A percentile compares a stretch with the other conserved stretches of the same genome.
Conservation (phyloP, 2,329 filamentous ascomycete genomes). For the Ceratocystis variospora region DNA sequence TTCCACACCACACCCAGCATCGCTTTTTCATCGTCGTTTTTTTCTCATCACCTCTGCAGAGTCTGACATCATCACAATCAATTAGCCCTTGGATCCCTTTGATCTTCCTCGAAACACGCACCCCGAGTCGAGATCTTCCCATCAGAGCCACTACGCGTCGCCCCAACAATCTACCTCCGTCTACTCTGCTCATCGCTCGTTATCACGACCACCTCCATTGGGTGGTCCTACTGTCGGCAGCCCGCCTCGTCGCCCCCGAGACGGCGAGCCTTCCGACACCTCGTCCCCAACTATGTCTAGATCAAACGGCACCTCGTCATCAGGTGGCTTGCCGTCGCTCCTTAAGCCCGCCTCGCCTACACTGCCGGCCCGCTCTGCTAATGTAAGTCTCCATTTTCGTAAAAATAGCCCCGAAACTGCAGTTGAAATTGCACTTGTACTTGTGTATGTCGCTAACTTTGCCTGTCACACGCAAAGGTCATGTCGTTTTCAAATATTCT, state of each 20-base stretch:
- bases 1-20: neutral
- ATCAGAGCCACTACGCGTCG: slow-evolving; percentile 33
- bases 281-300: slow-evolving; percentile 32
- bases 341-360: slow-evolving; percentile 19
- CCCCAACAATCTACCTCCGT: slow-evolving; percentile 30
- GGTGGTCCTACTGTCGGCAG: slow-evolving; percentile 13
- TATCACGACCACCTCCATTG: slow-evolving; percentile 27
- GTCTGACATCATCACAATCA: neutral
- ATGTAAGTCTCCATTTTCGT: slow-evolving; percentile 1
- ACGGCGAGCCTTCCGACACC: slow-evolving; percentile 27
- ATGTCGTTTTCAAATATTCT: slow-evolving; percentile 97
- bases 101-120: slow-evolving; percentile 10
- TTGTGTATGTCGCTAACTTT: slow-evolving; percentile 13
- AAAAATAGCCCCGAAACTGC: too few species aligned
- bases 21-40: neutral
- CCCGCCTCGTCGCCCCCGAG: slow-evolving; percentile 4
- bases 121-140: slow-evolving; percentile 3
- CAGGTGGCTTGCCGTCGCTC: slow-evolving; percentile 19
- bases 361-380: slow-evolving; percentile 10
- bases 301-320: slow-evolving; percentile 14
- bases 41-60: neutral
- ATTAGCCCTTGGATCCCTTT: slow-evolving; percentile 6
- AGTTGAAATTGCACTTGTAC: neutral
- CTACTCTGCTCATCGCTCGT: slow-evolving; percentile 37
- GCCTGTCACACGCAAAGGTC: slow-evolving; percentile 39